These are phyloP conservation scores for Exophiala alcalophila DNA, from an alignment of 2,329 filamentous ascomycete species.

Conservation along the genomic window DNA sequence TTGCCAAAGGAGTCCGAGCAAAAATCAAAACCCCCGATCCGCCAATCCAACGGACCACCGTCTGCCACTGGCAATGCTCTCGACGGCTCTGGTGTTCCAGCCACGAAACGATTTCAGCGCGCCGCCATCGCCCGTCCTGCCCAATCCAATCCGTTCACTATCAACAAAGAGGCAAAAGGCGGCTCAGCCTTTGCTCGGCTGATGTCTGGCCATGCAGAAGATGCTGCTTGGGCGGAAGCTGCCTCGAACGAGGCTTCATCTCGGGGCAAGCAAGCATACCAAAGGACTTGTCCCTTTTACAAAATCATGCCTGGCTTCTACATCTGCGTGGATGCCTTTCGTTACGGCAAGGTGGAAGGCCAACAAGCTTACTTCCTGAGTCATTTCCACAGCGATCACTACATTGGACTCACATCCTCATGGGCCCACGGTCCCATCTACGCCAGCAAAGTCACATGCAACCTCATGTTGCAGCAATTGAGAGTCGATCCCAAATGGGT, in stretches of 20 bases:
- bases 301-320: conserved; percentile 93
- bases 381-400: conserved; percentile 98
- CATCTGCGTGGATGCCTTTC: conserved; percentile 93
- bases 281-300: conserved; percentile 94
- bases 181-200: conserved; percentile 84
- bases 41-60: conserved; percentile 15
- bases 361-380: conserved; percentile 95
- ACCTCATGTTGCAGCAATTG: conserved; percentile 81
- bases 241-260: conserved; percentile 75
- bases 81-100: conserved; percentile 36
- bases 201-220: conserved; percentile 89
- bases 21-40: conserved; percentile 3
- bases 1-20: conserved; percentile 40
- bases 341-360: conserved; percentile 88
- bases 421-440: conserved; percentile 97
- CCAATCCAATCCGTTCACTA: conserved; percentile 72
- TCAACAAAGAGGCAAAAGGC: conserved; percentile 42
- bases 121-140: conserved; percentile 72
- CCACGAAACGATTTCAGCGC: conserved; percentile 61
- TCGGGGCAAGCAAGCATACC: conserved; percentile 79
- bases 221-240: conserved; percentile 83
- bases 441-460: conserved; percentile 88
- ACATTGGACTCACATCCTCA: conserved; percentile 79
- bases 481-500: conserved; percentile 83
- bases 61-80: conserved; percentile 21